Evolutionary conservation across 2,329 filamentous ascomycete genomes (phyloP), one percentile per base, ranked within the genome.

Genomic region (Talaromyces atroroseus): DNA sequence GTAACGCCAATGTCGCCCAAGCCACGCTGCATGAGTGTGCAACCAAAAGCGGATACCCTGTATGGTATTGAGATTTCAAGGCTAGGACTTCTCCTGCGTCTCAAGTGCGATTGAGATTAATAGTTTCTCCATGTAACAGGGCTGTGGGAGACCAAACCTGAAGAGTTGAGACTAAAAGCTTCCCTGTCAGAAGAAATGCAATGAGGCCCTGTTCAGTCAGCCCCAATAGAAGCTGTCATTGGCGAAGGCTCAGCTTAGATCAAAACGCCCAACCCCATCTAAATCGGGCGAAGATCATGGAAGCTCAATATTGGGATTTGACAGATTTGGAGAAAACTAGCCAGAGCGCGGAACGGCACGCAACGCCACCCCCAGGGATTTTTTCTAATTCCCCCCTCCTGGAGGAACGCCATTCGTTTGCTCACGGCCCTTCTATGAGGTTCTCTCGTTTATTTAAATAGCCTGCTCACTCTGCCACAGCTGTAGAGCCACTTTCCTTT

Each of bases 91-190:
- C 48, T 57, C 49, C 49, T 57, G 55, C 55, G 23, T 47, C 21
- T 36, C 18, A 51, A 56, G 46, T 56, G 24, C 38, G 11, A 56
- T 46, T 32, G 18, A 21, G 20, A 50, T 45, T 45, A 36, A 52
- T 57, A 57, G 49, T 57, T 47, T 51, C 49, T 53, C 42, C 51
- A 53, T 53, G 51, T 53, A 46, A 47, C 51, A 26, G 24, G 40
- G 16, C 42, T 21, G 51, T 53, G 24, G 26, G 8, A 47, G 29
- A 20, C 51, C 51, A 38, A 46, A 23, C 42, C 47, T 20, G 34
- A 36, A 42, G 14, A 20, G 32, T 29, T 11, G 18, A 29, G 52
- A 20, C 42, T 14, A 38, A 48, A 21, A 2, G 26, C 23, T 29
- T 23, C 26, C 44, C 21, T 45, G 45, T 57, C 20, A 42, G 21